Percentiles rank a stretch among this genome's conserved stretches.
These are phyloP conservation scores for Candida insectalens DNA, from an alignment of 805 yeast species.

Conservation along the genomic window DNA sequence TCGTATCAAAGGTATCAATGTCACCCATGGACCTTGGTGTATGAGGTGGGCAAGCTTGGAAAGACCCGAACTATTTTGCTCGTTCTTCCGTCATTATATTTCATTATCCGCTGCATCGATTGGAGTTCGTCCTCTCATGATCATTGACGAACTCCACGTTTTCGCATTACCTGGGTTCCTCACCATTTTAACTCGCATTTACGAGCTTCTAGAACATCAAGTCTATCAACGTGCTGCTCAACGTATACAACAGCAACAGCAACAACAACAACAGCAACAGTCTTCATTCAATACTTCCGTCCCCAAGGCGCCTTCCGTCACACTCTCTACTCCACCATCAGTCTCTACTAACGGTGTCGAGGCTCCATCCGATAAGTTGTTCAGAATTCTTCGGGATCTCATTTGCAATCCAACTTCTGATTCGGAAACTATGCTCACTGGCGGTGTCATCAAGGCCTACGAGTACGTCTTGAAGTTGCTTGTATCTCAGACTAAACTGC, in stretches of 20 bases:
- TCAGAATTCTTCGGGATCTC: constrained; percentile 28
- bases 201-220: constrained; percentile 26
- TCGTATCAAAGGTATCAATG: constrained; percentile 35
- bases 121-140: constrained; percentile 7
- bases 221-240: constrained; percentile 6
- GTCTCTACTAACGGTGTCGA: not conserved
- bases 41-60: constrained; percentile 49
- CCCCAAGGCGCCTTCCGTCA: not conserved
- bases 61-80: constrained; percentile 43
- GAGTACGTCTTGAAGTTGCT: constrained; percentile 17
- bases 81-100: constrained; percentile 53
- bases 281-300: not conserved
- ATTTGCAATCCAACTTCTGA: constrained; percentile 20
- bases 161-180: constrained; percentile 35
- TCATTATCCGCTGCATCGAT: constrained; percentile 19
- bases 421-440: constrained; percentile 17
- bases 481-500: constrained; percentile 13
- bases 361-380: constrained; percentile 18
- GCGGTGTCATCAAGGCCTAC: constrained; percentile 13
- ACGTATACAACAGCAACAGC: constrained; percentile 2
- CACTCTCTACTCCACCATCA: not conserved
- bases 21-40: constrained; percentile 57
- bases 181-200: constrained; percentile 34
- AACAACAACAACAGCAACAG: constrained; percentile 2
- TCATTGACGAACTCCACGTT: constrained; percentile 8